A percentile compares a stretch with the other conserved stretches of the same genome.
These are phyloP conservation scores for Aspergillus ustus DNA, from an alignment of 2,329 filamentous ascomycete genomes.

Conservation along the genomic window DNA sequence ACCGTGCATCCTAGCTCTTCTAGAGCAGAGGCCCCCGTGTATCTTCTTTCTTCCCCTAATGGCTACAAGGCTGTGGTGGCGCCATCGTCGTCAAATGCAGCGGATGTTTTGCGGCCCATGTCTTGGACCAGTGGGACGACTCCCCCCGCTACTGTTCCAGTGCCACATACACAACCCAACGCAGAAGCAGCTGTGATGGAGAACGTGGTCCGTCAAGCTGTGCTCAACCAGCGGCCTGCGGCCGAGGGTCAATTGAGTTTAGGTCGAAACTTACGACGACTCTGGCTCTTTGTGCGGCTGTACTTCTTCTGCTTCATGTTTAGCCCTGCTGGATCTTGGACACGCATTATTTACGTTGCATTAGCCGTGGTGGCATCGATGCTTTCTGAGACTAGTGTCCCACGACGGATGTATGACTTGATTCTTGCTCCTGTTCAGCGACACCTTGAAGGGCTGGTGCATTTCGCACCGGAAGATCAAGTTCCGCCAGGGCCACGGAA, in stretches of 20 bases:
- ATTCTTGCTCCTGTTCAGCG: slow-evolving; percentile 47
- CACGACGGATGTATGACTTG: slow-evolving; percentile 38
- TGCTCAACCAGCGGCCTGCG: slow-evolving; percentile 33
- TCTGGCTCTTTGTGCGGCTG: slow-evolving; percentile 64
- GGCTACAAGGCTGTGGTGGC: slow-evolving; percentile 53
- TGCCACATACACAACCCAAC: slow-evolving; percentile 17
- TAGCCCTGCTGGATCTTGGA: slow-evolving; percentile 53
- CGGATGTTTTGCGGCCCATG: slow-evolving; percentile 24
- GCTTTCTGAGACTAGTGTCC: slow-evolving; percentile 47
- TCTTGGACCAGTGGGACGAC: not conserved
- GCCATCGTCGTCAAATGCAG: slow-evolving; percentile 41
- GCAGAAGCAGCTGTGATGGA: slow-evolving; percentile 30
- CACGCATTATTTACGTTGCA: slow-evolving; percentile 46
- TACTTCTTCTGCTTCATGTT: slow-evolving; percentile 65
- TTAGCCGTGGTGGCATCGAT: slow-evolving; percentile 44
- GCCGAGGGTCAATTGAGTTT: slow-evolving; percentile 41
- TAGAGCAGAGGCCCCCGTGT: slow-evolving; percentile 33
- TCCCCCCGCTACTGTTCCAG: slow-evolving; percentile 7
- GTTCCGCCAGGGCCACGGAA: slow-evolving; percentile 9
- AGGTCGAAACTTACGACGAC: slow-evolving; percentile 47
- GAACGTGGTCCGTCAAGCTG: slow-evolving; percentile 39
- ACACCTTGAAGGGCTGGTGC: slow-evolving; percentile 51
- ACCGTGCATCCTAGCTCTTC: slow-evolving; percentile 10
- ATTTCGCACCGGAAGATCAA: slow-evolving; percentile 33
- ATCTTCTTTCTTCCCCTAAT: slow-evolving; percentile 50